Conservation (phyloP, 306 rosid genomes). For the Acmispon strigosus region DNA sequence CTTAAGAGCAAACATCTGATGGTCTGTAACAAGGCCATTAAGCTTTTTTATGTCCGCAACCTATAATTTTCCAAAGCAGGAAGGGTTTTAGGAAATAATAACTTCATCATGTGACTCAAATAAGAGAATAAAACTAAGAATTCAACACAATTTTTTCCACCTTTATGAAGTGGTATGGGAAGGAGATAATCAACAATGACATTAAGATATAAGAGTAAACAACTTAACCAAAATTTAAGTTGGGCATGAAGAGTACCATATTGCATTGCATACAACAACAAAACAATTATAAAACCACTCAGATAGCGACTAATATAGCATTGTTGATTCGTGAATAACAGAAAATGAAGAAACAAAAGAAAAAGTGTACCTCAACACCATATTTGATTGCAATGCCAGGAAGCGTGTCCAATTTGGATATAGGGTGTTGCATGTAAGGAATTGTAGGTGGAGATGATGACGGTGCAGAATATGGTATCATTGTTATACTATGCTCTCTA, state of each 20-base stretch:
- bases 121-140: not conserved
- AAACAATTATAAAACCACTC: not conserved
- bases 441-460: constrained; percentile 15
- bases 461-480: not conserved
- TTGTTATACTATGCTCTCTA: not conserved
- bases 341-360: not conserved
- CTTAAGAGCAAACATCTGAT: constrained; percentile 80
- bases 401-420: constrained; percentile 70
- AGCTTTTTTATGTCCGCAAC: constrained; percentile 68
- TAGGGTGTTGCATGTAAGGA: constrained; percentile 46
- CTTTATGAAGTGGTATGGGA: not conserved
- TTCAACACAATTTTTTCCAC: not conserved
- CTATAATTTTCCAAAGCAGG: constrained; percentile 21
- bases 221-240: too few species aligned
- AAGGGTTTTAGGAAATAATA: not conserved
- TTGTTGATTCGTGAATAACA: too few species aligned
- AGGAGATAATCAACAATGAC: not conserved
- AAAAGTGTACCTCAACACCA: constrained; percentile 65
- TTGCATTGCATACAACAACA: too few species aligned
- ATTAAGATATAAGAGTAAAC: not conserved
- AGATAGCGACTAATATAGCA: too few species aligned
- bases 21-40: constrained; percentile 71
- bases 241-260: too few species aligned
- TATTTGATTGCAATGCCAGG: constrained; percentile 89
- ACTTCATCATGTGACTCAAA: not conserved